A percentile compares a stretch with the other conserved stretches of the same genome.
These are phyloP conservation scores for Ephemerocybe angulata DNA, from an alignment of 768 basidiomycete genomes.

Conservation along the genomic window DNA sequence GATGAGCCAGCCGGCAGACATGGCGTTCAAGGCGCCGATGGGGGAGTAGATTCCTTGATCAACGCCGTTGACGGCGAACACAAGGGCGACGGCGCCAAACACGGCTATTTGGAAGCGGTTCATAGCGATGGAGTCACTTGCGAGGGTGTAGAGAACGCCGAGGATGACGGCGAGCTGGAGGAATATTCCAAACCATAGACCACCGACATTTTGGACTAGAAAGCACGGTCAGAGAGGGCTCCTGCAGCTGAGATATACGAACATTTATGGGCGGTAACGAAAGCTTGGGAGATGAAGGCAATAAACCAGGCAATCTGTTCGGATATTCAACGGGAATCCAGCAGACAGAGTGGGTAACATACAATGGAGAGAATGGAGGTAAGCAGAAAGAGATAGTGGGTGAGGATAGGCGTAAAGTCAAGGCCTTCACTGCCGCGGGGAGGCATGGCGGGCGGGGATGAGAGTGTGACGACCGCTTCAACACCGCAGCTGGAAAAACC, in stretches of 20 bases:
- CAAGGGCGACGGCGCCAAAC: constrained; percentile 83
- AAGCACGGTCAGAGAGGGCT: constrained; percentile 2
- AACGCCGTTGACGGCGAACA: constrained; percentile 78
- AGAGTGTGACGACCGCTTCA: constrained; percentile 9
- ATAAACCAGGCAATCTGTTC: constrained; percentile 69
- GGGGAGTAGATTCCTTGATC: constrained; percentile 62
- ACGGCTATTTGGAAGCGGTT: constrained; percentile 88
- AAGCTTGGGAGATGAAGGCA: constrained; percentile 72
- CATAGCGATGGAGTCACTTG: constrained; percentile 88
- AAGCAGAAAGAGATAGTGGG: constrained; percentile 88
- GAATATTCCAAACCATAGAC: constrained; percentile 83
- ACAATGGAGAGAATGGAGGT: constrained; percentile 81
- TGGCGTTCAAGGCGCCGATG: constrained; percentile 60
- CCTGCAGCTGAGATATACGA: constrained; percentile 13
- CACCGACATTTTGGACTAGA: constrained; percentile 49
- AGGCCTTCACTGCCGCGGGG: constrained; percentile 62
- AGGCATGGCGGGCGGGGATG: constrained; percentile 37
- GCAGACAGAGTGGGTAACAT: constrained; percentile 28
- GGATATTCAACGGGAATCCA: constrained; percentile 8
- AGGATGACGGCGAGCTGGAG: constrained; percentile 70
- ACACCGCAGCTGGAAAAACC: constrained; percentile 11
- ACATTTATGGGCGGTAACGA: constrained; percentile 58
- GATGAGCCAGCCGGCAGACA: constrained; percentile 93
- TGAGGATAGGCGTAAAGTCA: constrained; percentile 85
- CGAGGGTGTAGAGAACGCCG: constrained; percentile 72